phyloP scores from a whole-genome alignment of 768 basidiomycete species.

The Harrya chromipes region DNA sequence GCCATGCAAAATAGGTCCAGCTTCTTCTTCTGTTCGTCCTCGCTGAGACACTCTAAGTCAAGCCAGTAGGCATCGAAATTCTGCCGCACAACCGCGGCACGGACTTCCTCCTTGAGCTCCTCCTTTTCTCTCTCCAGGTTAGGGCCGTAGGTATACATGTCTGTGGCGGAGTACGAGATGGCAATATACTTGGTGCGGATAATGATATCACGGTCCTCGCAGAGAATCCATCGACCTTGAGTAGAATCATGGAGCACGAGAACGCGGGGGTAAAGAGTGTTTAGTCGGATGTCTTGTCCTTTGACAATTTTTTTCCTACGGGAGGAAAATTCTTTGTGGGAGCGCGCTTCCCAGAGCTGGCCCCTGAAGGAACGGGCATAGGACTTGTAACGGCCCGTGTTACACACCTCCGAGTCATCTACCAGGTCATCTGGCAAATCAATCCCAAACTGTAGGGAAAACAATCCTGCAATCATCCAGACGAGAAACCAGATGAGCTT shows the following conservation, averaged over 20 bases:
- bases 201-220: not conserved
- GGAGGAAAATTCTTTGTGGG: slow-evolving; percentile 12
- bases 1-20: slow-evolving; percentile 17
- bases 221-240: slow-evolving; percentile 2
- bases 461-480: no score
- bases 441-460: no score
- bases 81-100: not conserved
- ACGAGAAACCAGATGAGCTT: no score
- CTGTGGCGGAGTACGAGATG: slow-evolving; percentile 13
- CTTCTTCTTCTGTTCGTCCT: slow-evolving; percentile 12
- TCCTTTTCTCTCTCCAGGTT: not conserved
- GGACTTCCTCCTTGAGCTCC: slow-evolving; percentile 7
- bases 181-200: slow-evolving; percentile 10
- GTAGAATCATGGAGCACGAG: slow-evolving; percentile 4
- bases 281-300: not conserved
- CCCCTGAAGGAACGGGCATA: no score
- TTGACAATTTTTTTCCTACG: slow-evolving; percentile 11
- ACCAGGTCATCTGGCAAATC: no score
- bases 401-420: no score
- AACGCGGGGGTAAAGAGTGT: slow-evolving; percentile 2
- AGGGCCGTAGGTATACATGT: slow-evolving; percentile 11
- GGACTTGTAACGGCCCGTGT: no score
- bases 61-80: slow-evolving; percentile 16
- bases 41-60: slow-evolving; percentile 16
- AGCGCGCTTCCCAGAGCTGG: slow-evolving; percentile 9